Conservation (phyloP, 23 red algal species). For the Pyropia yezoensis region DNA sequence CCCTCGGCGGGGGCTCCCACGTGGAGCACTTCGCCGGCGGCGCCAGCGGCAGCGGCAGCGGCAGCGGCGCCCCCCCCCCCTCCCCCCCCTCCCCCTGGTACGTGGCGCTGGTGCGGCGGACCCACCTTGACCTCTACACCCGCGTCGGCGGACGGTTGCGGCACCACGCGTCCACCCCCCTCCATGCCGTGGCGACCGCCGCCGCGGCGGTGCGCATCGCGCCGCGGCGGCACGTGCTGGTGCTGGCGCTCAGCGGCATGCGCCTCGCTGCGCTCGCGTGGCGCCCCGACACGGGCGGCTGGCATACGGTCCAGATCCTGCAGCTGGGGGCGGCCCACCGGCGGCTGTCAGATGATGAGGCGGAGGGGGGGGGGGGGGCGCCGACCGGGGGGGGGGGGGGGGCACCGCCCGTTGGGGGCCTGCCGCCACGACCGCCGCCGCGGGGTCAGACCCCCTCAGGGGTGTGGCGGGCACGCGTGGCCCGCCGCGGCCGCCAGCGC, state of each 20-base stretch:
- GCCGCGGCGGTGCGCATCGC: constrained; percentile 16
- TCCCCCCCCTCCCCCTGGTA: no score
- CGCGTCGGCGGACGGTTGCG: constrained; percentile 13
- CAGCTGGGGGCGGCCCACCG: constrained; percentile 13
- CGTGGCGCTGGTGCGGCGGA: constrained; percentile 40
- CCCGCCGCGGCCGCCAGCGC: no score
- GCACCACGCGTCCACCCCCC: constrained; percentile 20
- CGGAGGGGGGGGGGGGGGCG: background rate
- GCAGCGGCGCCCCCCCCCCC: constrained; percentile 3
- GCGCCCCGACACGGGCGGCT: constrained; percentile 22
- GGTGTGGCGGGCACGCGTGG: constrained; percentile 5
- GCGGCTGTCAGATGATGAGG: constrained; percentile 19
- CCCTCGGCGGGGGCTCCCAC: no score
- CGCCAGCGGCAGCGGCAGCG: background rate
- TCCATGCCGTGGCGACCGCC: constrained; percentile 19
- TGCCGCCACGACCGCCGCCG: constrained; percentile 9
- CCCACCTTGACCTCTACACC: constrained; percentile 44
- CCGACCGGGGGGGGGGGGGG: constrained; percentile 8
- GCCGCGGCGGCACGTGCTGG: constrained; percentile 22
- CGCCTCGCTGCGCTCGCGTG: constrained; percentile 39
- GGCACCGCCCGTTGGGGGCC: constrained; percentile 14
- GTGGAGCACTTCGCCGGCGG: background rate
- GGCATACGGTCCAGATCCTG: constrained; percentile 47
- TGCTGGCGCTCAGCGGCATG: constrained; percentile 35
- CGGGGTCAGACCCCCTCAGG: constrained; percentile 26